Evolutionary conservation across 2,329 filamentous ascomycete genomes (phyloP).

Genomic region (Pseudocercospora musae): DNA sequence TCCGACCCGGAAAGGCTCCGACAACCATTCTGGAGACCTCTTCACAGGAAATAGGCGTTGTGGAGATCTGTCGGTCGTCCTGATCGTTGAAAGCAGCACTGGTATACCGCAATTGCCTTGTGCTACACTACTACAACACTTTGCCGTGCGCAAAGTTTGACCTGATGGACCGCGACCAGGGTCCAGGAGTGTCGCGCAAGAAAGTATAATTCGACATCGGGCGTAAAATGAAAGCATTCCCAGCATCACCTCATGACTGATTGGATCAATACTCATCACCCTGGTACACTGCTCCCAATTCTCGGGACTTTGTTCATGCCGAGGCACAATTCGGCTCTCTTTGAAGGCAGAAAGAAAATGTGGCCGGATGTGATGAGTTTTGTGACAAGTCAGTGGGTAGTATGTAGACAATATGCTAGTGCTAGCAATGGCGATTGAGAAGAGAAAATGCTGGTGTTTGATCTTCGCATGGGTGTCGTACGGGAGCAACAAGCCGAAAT

Average conservation of each 20-base stretch:
- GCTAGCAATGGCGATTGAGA: not conserved
- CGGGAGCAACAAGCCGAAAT: not conserved
- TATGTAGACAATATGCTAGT: not conserved
- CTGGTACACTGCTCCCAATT: not conserved
- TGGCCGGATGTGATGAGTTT: not conserved
- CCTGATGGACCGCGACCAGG: not conserved
- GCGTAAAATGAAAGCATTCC: not conserved
- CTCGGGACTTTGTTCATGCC: not conserved
- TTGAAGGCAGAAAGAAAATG: not conserved
- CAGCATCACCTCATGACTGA: not conserved
- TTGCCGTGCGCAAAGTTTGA: not conserved
- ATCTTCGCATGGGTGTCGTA: not conserved
- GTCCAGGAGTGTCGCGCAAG: not conserved
- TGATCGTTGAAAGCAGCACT: not conserved
- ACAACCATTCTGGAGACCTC: not conserved
- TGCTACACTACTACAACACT: not conserved
- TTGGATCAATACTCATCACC: not conserved
- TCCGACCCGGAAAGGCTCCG: not conserved
- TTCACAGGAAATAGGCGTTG: not conserved
- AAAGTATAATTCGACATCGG: not conserved
- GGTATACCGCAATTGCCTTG: not conserved
- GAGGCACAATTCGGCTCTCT: not conserved
- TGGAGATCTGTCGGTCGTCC: not conserved
- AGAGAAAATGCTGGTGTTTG: not conserved
- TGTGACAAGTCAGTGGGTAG: not conserved